Conservation (phyloP, 257 asterid species). For the Nicotiana obtusifolia region DNA sequence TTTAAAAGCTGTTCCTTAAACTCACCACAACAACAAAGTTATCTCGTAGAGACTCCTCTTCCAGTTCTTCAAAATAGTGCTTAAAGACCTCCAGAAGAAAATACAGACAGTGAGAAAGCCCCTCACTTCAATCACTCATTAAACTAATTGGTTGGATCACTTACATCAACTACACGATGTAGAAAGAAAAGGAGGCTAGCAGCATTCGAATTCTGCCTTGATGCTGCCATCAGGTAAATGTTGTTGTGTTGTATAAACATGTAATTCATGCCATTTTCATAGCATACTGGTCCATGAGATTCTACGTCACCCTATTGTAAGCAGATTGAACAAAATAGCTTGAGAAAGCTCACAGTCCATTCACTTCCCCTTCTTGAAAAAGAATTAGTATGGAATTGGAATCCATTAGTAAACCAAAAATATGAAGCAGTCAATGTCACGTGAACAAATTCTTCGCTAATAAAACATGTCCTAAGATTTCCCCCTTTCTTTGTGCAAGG, state of each 20-base stretch:
- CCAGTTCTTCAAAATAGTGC: constrained; percentile 94
- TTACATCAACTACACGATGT: constrained; percentile 96
- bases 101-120: background rate
- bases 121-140: background rate
- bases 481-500: no score
- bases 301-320: constrained; percentile 54
- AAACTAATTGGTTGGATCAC: constrained; percentile 19
- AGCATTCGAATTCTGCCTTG: constrained; percentile 98
- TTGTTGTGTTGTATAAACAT: constrained; percentile 97
- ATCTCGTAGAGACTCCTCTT: constrained; percentile 97
- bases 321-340: constrained; percentile 13
- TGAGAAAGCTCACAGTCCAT: background rate
- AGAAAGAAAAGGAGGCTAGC: constrained; percentile 92
- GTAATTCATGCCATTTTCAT: constrained; percentile 81
- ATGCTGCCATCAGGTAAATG: constrained; percentile 94
- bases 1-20: constrained; percentile 25
- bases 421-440: no score
- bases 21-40: constrained; percentile 90
- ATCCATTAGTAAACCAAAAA: no score
- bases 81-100: constrained; percentile 67
- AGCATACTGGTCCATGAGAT: constrained; percentile 83
- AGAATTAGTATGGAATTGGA: background rate
- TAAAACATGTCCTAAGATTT: no score
- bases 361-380: background rate
- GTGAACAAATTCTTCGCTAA: no score